phyloP scores from a whole-genome alignment of 2,329 filamentous ascomycete genomes.

The Didymella arachidicola region DNA sequence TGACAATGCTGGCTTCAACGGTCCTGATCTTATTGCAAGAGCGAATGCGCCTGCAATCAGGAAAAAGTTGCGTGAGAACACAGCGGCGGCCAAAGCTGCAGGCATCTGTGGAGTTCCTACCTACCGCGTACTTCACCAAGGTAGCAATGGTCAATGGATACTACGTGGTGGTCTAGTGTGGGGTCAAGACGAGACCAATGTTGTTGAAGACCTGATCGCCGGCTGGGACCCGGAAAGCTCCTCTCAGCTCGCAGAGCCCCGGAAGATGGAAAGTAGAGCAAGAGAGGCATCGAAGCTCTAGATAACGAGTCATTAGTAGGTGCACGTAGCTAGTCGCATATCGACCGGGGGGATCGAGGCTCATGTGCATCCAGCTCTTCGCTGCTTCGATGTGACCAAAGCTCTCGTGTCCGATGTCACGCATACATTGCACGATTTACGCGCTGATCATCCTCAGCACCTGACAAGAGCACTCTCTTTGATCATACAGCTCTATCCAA shows the following conservation, averaged over 20 bases:
- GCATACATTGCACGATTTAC: not conserved
- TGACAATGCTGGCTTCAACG: constrained; percentile 39
- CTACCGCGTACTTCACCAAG: constrained; percentile 39
- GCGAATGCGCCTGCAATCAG: constrained; percentile 38
- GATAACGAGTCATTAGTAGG: not conserved
- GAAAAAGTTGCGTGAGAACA: constrained; percentile 35
- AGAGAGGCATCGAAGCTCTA: not conserved
- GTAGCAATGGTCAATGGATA: constrained; percentile 23
- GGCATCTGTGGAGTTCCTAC: constrained; percentile 48
- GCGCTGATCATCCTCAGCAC: not conserved
- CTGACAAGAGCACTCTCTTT: not conserved
- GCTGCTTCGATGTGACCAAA: not conserved
- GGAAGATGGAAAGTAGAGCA: not conserved
- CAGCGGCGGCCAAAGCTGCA: constrained; percentile 40
- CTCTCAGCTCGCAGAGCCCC: constrained; percentile 6
- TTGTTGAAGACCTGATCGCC: constrained; percentile 46
- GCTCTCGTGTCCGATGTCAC: not conserved
- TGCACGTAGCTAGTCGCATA: not conserved
- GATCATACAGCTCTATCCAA: not conserved
- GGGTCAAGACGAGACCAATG: constrained; percentile 47
- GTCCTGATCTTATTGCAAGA: constrained; percentile 33
- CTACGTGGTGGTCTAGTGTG: constrained; percentile 39
- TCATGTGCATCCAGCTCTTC: not conserved
- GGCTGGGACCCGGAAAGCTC: constrained; percentile 35
- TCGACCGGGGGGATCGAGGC: not conserved